phyloP scores from a whole-genome alignment of 2,329 filamentous ascomycete species.

The Camillea tinctor region DNA sequence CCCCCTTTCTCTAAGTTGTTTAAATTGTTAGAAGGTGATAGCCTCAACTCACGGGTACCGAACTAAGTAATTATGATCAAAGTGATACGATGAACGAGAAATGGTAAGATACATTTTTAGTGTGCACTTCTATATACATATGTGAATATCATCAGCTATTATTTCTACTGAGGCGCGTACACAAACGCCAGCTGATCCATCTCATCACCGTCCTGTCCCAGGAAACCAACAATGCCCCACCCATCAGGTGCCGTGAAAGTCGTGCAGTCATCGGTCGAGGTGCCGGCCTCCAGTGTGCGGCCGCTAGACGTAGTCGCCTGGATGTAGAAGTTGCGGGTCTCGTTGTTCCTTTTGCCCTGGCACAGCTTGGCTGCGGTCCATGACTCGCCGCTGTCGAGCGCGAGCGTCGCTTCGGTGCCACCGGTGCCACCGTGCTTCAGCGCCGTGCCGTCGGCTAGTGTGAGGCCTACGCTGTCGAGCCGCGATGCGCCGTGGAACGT shows the following conservation, averaged over 20 bases:
- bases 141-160: not conserved
- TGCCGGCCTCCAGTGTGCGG: slow-evolving; percentile 44
- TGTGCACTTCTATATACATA: not conserved
- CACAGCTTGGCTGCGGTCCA: slow-evolving; percentile 51
- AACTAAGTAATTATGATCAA: too few relatives aligned
- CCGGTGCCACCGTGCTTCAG: slow-evolving; percentile 55
- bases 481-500: slow-evolving; percentile 47
- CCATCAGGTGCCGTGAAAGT: slow-evolving; percentile 40
- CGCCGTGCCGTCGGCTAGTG: slow-evolving; percentile 46
- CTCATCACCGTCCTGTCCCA: slow-evolving; percentile 49
- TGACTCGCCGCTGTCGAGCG: slow-evolving; percentile 45
- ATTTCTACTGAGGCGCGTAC: slow-evolving; percentile 43
- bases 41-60: too few relatives aligned
- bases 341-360: slow-evolving; percentile 43
- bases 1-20: too few relatives aligned
- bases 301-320: slow-evolving; percentile 51
- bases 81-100: too few relatives aligned
- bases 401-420: slow-evolving; percentile 42
- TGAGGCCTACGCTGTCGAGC: slow-evolving; percentile 50
- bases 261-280: slow-evolving; percentile 45
- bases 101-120: too few relatives aligned
- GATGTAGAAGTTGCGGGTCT: slow-evolving; percentile 56
- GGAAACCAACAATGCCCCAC: slow-evolving; percentile 40
- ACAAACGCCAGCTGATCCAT: slow-evolving; percentile 53
- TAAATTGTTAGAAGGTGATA: too few relatives aligned